Evolutionary conservation across 495 filamentous ascomycete genomes (phyloP), one percentile per base, ranked within the genome.

Genomic region (Chlorociboria aeruginascens): DNA sequence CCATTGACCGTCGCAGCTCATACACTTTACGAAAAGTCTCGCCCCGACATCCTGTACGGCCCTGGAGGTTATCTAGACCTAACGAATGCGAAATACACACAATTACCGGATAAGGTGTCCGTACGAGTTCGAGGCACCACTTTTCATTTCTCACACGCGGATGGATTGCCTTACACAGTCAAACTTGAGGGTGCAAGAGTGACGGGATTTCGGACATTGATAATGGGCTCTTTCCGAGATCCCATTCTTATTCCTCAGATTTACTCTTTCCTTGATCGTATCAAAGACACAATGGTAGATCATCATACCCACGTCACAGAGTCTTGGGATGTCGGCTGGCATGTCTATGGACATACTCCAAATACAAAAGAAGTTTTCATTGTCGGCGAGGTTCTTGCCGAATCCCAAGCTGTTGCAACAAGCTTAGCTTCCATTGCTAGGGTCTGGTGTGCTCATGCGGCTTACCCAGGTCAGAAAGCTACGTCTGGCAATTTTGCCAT

Each of bases 11-110:
- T 76, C 1, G 70, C 71, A 1, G 69, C 71, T 0, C 71, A 74
- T 47, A 66, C 71, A 1, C 59, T 76, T 34, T 74, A 74, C 33
- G 70, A 76, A 53, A 76, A 74, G 48, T 56, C 66, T 1, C 55
- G 69, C 30, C 69, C 72, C 0, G 70, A 73, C 59, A 34, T 62
- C 0, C 58, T 73, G 6, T 48, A 58, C 13, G 71, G 71, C 0
- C 72, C 72, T 7, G 72, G 72, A 0, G 72, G 71, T 12, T 50
- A 49, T 29, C 60, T 76, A 1, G 53, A 67, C 33, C 55, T 76
- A 2, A 61, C 57, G 11, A 32, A 49, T 1, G 54, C 64, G 1
- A 62, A 48, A 0, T 72, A 69, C 42, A 59, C 64, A 45, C 62
- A 69, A 40, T 53, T 73, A 1, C 42, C 48, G 0, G 63, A 69